These are phyloP conservation scores for Colletotrichum sp. DNA, from an alignment of 2,329 filamentous ascomycete genomes.

Conservation along the genomic window DNA sequence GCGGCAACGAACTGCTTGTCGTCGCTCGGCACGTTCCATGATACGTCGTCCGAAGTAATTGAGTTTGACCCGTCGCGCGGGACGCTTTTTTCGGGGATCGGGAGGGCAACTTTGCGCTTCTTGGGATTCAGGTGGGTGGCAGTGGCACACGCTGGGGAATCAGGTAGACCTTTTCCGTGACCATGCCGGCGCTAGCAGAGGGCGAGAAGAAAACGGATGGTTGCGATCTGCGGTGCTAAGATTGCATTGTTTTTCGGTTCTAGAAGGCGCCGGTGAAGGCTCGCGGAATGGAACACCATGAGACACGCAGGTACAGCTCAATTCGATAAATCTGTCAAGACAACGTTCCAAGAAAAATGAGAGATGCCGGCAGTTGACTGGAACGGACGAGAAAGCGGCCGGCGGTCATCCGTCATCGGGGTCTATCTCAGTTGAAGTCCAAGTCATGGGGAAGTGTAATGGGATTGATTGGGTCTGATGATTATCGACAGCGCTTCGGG, in stretches of 20 bases:
- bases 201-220: not conserved
- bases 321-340: not conserved
- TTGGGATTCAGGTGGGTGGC: not conserved
- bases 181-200: not conserved
- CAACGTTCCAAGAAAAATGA: not conserved
- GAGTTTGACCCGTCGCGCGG: not conserved
- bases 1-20: not conserved
- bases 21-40: not conserved
- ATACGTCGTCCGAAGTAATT: slow-evolving; percentile 1
- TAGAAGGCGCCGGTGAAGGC: not conserved
- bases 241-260: not conserved
- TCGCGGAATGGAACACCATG: not conserved
- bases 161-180: not conserved
- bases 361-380: not conserved
- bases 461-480: not conserved
- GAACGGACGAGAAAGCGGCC: not conserved
- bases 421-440: not conserved
- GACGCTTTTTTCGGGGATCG: not conserved
- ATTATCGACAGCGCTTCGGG: not conserved
- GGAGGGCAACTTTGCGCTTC: not conserved
- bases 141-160: not conserved
- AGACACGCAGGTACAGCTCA: not conserved
- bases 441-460: not conserved
- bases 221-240: not conserved
- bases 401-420: not conserved